Conservation (phyloP, 148 eudicot genomes). For the Fagopyrum esculentum region DNA sequence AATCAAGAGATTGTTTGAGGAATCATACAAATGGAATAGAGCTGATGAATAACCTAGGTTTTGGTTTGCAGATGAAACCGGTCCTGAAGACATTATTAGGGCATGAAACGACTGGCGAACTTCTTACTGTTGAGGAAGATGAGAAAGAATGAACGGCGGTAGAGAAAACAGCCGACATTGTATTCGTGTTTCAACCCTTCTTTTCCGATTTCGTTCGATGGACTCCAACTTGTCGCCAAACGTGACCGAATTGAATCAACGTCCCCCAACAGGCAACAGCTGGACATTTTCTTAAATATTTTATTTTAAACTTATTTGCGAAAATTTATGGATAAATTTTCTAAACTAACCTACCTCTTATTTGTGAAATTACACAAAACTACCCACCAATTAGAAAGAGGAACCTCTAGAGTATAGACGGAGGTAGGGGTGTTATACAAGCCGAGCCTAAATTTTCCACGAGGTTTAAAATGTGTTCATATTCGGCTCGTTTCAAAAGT, state of each 20-base stretch:
- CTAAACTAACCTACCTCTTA: too few species aligned
- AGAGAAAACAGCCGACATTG: conserved; percentile 7
- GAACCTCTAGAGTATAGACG: too few species aligned
- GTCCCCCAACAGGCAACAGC: background rate
- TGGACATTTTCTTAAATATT: background rate
- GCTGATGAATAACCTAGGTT: conserved; percentile 1
- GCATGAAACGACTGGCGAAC: background rate
- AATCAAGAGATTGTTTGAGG: background rate
- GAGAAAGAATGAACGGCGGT: background rate
- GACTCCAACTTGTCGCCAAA: background rate
- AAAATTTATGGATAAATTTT: too few species aligned
- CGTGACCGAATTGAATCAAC: background rate
- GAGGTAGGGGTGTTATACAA: too few species aligned
- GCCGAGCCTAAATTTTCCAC: too few species aligned
- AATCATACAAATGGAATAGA: background rate
- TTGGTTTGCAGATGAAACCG: conserved; percentile 5
- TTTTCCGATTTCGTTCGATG: background rate
- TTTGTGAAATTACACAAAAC: too few species aligned
- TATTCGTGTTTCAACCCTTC: background rate
- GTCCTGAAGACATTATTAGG: background rate
- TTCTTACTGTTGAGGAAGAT: background rate
- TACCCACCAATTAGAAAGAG: too few species aligned
- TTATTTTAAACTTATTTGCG: background rate
- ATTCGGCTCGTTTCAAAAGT: too few species aligned
- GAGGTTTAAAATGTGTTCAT: too few species aligned